A percentile compares a stretch with the other conserved stretches of the same genome.
Evolutionary conservation across 176 grass and related monocot species (phyloP).

Genomic region (Triticum timopheevii): DNA sequence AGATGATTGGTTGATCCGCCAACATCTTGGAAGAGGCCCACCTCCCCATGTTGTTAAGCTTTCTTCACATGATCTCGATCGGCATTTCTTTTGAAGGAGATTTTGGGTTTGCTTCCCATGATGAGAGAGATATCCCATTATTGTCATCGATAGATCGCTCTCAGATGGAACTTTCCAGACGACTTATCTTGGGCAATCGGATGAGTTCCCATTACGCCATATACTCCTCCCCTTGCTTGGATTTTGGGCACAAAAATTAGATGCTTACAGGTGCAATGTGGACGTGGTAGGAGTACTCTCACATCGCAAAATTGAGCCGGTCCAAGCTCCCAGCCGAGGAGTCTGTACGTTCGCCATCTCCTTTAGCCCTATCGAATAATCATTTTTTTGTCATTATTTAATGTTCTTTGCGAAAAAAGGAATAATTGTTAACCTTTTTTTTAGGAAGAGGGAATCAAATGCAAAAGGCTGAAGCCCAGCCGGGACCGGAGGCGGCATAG

Average conservation of each 20-base stretch:
- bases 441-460: neutral
- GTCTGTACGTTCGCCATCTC: too few relatives aligned
- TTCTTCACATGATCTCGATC: conserved; percentile 38
- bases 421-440: too few relatives aligned
- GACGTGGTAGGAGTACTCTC: too few relatives aligned
- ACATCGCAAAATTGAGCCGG: too few relatives aligned
- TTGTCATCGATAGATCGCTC: neutral
- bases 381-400: too few relatives aligned
- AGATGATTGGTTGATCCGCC: neutral
- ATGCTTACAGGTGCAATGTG: too few relatives aligned
- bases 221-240: neutral
- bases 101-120: conserved; percentile 22
- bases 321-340: too few relatives aligned
- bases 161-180: conserved; percentile 36
- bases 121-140: neutral
- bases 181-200: neutral
- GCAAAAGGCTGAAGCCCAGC: too few relatives aligned
- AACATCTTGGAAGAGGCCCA: conserved; percentile 30
- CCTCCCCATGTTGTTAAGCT: conserved; percentile 27
- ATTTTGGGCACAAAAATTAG: neutral
- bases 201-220: neutral
- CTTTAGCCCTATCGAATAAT: too few relatives aligned
- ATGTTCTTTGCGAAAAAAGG: too few relatives aligned
- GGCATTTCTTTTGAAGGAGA: neutral
- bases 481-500: too few relatives aligned